Base-by-base conservation (phyloP, 441 rosid genomes). In the Croton laevigatus region DNA sequence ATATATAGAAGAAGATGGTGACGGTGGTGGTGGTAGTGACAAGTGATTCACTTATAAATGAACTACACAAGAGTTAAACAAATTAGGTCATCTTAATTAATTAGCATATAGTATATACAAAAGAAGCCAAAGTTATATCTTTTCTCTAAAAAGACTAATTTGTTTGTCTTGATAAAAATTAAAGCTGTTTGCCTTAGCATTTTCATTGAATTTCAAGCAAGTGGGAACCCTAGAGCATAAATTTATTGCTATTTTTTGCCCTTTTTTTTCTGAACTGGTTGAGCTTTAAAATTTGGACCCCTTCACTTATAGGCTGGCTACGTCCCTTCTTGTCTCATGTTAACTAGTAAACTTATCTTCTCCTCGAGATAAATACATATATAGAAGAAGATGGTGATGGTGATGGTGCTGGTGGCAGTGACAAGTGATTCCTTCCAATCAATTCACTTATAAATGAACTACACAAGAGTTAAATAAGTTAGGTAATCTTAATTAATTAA, bases 31-130 rank as follows among this genome's bases (percentile, higher is more conserved):
- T 40, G 44, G 8, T 40, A 9, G 8, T 40, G 44, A 6, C 44
- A 40, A 6, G 44, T 4, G 42, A 40, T 40, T 40, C 44, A 40
- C 10, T 9, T 6, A 1, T 40, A 6, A 53, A 8, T 20, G 23
- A 3, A 27, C 16, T 57, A 17, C n/a, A 57, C 13, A 27, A 27
- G 8, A 27, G n/a, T 12, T 54, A 11, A 8, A 52, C 38, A 55
- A 68, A 52, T 55, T 68, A 42, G 62, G 70, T 66, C 36, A 36
- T 17, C 46, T 10, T 17, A 27, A 27, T 27, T 36, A 52, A 48
- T 48, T 16, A 16, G 19, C 53, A 48, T 48, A 11, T 14, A 10
- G 5, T 48, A 48, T 48, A 16, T 38, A n/a, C 5, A 61, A n/a
- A 60, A 37, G 64, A 36, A 22, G 37, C 8, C 32, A 27, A 27